Evolutionary conservation across 164 flowering plant genomes (phyloP), one percentile per base, ranked within the genome.

Genomic region (Dillenia turbinata): DNA sequence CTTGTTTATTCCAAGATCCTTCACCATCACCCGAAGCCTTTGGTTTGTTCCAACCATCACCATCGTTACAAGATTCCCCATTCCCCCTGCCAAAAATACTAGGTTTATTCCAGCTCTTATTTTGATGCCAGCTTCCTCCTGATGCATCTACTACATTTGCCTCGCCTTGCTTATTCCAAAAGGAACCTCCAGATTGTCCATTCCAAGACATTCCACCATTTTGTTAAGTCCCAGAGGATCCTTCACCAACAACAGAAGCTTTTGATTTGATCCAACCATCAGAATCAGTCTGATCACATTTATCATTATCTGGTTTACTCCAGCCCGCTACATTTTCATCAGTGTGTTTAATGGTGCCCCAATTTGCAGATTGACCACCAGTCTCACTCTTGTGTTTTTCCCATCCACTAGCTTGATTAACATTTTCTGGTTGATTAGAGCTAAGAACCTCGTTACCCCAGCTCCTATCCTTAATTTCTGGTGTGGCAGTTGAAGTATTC

Each of bases 391-490:
- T 57, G 7, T 61, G 46, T 58, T 68, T 71, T 47, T 54, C 54
- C 74, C 78, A 74, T 43, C 65, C 62, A 48, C 53, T 47, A 26
- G 66, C 47, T 44, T 71, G 63, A 50, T 61, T 75, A 57, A n/a
- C 5, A 40, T 33, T 47, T 22, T 40, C 66, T 15, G 14, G 54
- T 51, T 52, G 51, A 24, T 56, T 3, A 56, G 13, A 40, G 62
- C 55, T 19, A 12, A 62, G 71, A 49, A 66, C 52, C 12, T 78
- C 67, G 52, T 55, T 68, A 49, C 70, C 76, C 78, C 82, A 69
- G 14, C 70, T 61, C 2, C 63, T 74, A 12, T 54, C 62, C 44
- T 60, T 64, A 44, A 69, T 64, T n/a, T 57, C 73, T 26, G 68
- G n/a, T 19, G 46, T 58, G 67, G 59, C 62, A 14, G 40, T 59